These are phyloP conservation scores for Nigrospora osmanthi DNA, from an alignment of 2,329 filamentous ascomycete genomes.

Conservation along the genomic window DNA sequence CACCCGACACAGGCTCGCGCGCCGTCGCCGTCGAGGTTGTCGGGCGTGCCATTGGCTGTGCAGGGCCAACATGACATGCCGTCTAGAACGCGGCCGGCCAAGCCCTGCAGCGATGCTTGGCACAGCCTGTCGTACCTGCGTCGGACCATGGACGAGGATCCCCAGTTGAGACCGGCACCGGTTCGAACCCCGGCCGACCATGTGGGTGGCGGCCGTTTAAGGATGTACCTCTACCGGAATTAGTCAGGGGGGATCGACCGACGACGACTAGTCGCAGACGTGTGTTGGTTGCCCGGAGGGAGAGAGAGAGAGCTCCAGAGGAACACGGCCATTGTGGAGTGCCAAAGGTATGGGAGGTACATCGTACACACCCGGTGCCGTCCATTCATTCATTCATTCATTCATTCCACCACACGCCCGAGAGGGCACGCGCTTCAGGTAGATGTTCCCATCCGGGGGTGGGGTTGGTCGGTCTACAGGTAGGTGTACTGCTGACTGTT, in stretches of 20 bases:
- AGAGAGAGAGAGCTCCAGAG: too few relatives aligned
- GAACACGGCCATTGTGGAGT: too few relatives aligned
- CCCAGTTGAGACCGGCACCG: too few relatives aligned
- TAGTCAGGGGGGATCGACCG: slow-evolving; percentile 1
- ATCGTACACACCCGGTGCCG: too few relatives aligned
- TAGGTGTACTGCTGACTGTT: too few relatives aligned
- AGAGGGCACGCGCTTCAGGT: too few relatives aligned
- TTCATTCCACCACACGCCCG: too few relatives aligned
- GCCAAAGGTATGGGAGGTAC: too few relatives aligned
- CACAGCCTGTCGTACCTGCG: neutral
- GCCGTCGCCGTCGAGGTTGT: neutral
- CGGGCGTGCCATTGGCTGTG: neutral
- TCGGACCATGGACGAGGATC: neutral
- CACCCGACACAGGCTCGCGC: neutral
- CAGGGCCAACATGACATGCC: neutral
- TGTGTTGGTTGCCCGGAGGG: neutral
- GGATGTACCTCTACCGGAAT: neutral
- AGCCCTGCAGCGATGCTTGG: neutral
- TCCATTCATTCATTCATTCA: too few relatives aligned
- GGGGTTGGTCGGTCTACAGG: too few relatives aligned
- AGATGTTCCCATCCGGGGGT: too few relatives aligned
- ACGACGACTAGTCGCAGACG: neutral
- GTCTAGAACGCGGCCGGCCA: neutral
- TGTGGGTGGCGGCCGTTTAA: neutral
- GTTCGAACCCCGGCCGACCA: too few relatives aligned